Base-by-base conservation (phyloP, 2,329 filamentous ascomycete genomes). In the Hypoxylon sp. region DNA sequence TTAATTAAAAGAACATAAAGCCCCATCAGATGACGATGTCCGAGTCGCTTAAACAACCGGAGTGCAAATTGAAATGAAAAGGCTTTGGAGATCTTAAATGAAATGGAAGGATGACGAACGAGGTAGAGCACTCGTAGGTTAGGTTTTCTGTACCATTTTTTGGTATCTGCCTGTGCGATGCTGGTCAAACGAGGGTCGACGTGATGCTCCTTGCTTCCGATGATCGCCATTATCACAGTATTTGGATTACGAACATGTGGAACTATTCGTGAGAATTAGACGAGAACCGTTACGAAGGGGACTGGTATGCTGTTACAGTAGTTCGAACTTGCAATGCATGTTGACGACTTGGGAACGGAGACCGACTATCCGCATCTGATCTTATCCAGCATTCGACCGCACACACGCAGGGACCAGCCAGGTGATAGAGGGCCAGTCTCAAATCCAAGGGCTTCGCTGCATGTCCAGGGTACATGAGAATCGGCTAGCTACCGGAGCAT, bases 111-210 rank as follows among this genome's bases (percentile, higher is more conserved):
- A 4, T 23, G 1, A 66, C 68, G 61, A 8, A 70, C 68, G 11
- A 81, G 71, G 61, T 81, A 82, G 30, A 81, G 69, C 11, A 75
- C 73, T 25, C 78, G 71, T 55, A 81, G 69, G 59, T 81, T 79
- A 1, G 76, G 78, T 57, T 81, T 81, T 27, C 77, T 70, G 68
- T 80, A 81, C 80, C 79, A 82, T 70, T 63, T 72, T 30, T 72
- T 74, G 16, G 71, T 74, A 67, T 80, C 78, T 2, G 74, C 72
- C 39, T 77, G 65, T 11, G 78, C 78, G 34, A 80, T 79, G 57
- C 65, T 73, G 37, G 76, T 74, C 16, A 80, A 64, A 11, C 77
- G 75, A 48, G 76, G 74, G 60, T 79, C 76, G 56, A 72, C 76
- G 53, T 75, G 74, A 48, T 79, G 72, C 69, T 80, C 78, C 58